Percentiles rank a stretch among this genome's conserved stretches.
Conservation (phyloP, 2,329 filamentous ascomycete genomes). For the Xylariales sp. region DNA sequence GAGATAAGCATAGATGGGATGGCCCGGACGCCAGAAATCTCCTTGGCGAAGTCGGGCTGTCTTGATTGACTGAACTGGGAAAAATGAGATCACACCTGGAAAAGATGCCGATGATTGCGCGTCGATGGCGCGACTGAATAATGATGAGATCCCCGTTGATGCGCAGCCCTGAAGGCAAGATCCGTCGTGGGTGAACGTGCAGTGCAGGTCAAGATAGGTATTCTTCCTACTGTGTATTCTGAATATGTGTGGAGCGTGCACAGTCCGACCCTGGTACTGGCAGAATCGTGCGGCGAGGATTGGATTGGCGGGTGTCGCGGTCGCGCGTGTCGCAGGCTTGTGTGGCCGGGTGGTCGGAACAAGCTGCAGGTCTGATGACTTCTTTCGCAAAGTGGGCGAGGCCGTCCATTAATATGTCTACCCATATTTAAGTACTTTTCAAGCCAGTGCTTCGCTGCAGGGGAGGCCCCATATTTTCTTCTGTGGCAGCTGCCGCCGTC, state of each 20-base stretch:
- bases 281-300: not conserved
- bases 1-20: too few species aligned
- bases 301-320: not conserved
- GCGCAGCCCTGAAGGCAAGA: too few species aligned
- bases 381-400: conserved; percentile 16
- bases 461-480: not conserved
- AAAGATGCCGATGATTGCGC: too few species aligned
- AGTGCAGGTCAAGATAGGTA: too few species aligned
- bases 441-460: conserved; percentile 4
- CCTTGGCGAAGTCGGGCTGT: too few species aligned
- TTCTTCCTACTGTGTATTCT: too few species aligned
- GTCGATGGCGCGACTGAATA: too few species aligned
- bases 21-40: too few species aligned
- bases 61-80: too few species aligned
- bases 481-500: conserved; percentile 8
- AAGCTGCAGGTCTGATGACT: conserved; percentile 15
- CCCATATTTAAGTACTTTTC: conserved; percentile 14
- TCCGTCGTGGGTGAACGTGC: too few species aligned
- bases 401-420: conserved; percentile 16
- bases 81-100: too few species aligned
- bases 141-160: too few species aligned
- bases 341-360: conserved; percentile 7
- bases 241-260: not conserved
- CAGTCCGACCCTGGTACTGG: not conserved
- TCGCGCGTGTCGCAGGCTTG: conserved; percentile 5